Evolutionary conservation across 2,329 filamentous ascomycete genomes (phyloP), one percentile per base, ranked within the genome.

Genomic region (Stachybotrys chlorohalonatus): DNA sequence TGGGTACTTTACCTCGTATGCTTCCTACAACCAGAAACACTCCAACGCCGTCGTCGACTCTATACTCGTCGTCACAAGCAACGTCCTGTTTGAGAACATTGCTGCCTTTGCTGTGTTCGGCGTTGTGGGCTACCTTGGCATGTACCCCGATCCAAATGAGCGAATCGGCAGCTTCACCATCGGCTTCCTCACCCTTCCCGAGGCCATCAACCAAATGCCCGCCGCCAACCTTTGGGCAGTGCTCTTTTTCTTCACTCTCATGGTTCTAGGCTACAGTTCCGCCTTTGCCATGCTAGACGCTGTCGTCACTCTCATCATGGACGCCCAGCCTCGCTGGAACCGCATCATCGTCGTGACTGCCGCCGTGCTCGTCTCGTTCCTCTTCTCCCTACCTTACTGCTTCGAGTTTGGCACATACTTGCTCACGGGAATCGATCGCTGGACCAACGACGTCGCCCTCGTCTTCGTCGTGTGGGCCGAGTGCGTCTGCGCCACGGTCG

Each of bases 21-120:
- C 80, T 0, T 81, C 77, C 0, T 83, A 82, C 64, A 83, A 83
- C 68, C 59, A 78, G 72, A 73, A 74, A 58, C 75, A 81, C 62
- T 78, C 79, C 7, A 83, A 83, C 52, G 79, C 80, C 1, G 80
- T 83, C 1, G 77, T 80, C 75, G 81, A 83, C 55, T 77, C 81
- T 0, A 69, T 82, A 47, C 68, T 82, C 7, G 80, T 83, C 32
- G 78, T 78, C 30, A 65, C 71, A 30, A 80, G 78, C 60, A 83
- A 83, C 49, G 75, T 80, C 0, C 62, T 81, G 0, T 83, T 83
- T 51, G 80, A 83, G 57, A 80, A 79, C 36, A 73, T 82, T 6
- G 72, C 73, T 7, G 72, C 71, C 1, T 75, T 75, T 54, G 71
- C 72, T 24, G 70, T 73, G 0, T 83, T 82, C 55, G 80, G 80